Conservation (phyloP, 768 basidiomycete genomes). For the Phaeotremella fagi region DNA sequence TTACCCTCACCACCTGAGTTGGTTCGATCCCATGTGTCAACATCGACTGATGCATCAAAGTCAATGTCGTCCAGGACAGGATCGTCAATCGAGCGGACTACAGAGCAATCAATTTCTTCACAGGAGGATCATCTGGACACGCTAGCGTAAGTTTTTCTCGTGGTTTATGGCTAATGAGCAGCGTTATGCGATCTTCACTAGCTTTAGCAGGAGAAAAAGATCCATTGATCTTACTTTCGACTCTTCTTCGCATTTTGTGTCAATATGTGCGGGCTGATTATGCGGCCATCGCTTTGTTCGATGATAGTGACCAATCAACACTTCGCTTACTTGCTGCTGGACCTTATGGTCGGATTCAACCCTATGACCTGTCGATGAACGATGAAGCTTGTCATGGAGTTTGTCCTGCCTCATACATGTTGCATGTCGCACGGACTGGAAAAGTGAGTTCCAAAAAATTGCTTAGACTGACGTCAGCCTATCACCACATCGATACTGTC, state of each 20-base stretch:
- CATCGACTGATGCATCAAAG: background rate
- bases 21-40: conserved; percentile 1
- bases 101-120: background rate
- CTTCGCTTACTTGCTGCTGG: conserved; percentile 23
- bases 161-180: conserved; percentile 2
- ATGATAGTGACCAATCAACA: background rate
- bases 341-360: conserved; percentile 8
- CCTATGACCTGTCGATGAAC: conserved; percentile 17
- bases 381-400: conserved; percentile 5
- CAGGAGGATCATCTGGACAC: conserved; percentile 17
- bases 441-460: conserved; percentile 13
- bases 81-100: background rate
- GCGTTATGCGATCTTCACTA: conserved; percentile 26
- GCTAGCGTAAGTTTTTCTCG: conserved; percentile 23
- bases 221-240: conserved; percentile 17
- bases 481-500: background rate
- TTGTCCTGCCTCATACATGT: conserved; percentile 18
- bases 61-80: background rate
- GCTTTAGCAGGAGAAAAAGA: conserved; percentile 27
- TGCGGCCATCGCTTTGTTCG: conserved; percentile 25
- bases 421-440: conserved; percentile 26
- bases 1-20: background rate
- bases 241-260: conserved; percentile 12
- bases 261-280: conserved; percentile 28
- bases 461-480: background rate